phyloP scores from a whole-genome alignment of 1,284 basidiomycete genomes.

The Heterobasidion occidentale region DNA sequence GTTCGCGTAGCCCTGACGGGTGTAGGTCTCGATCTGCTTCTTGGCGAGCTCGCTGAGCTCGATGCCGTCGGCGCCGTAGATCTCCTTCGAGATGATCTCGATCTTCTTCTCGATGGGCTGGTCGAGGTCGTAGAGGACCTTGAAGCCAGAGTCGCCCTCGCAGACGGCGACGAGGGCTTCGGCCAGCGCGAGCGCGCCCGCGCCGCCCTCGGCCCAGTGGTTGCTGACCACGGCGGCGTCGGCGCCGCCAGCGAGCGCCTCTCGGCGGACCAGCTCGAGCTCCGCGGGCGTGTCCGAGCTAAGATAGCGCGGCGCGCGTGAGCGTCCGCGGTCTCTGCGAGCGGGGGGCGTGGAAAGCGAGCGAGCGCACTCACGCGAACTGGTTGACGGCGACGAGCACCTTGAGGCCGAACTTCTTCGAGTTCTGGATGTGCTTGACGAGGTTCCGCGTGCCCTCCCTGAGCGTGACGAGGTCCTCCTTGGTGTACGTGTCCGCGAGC shows the following conservation, averaged over 20 bases:
- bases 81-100: constrained; percentile 76
- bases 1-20: constrained; percentile 78
- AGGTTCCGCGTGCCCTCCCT: constrained; percentile 93
- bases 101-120: constrained; percentile 87
- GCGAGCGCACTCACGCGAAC: constrained; percentile 65
- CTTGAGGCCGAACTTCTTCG: constrained; percentile 94
- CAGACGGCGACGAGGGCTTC: constrained; percentile 83
- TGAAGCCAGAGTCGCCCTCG: constrained; percentile 79
- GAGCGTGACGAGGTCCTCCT: constrained; percentile 89
- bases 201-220: constrained; percentile 95
- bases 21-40: constrained; percentile 88
- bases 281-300: constrained; percentile 91
- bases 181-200: constrained; percentile 81
- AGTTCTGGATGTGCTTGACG: constrained; percentile 91
- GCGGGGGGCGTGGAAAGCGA: background rate
- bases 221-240: constrained; percentile 94
- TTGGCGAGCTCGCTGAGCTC: constrained; percentile 77
- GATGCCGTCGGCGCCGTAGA: constrained; percentile 90
- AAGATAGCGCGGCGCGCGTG: constrained; percentile 5
- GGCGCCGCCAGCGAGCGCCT: constrained; percentile 81
- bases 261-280: constrained; percentile 77
- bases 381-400: constrained; percentile 95
- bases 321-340: background rate
- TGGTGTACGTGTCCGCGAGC: constrained; percentile 88
- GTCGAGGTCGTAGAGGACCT: constrained; percentile 86